Evolutionary conservation across 306 rosid species (phyloP).

Genomic region (Lathyrus tuberosus): DNA sequence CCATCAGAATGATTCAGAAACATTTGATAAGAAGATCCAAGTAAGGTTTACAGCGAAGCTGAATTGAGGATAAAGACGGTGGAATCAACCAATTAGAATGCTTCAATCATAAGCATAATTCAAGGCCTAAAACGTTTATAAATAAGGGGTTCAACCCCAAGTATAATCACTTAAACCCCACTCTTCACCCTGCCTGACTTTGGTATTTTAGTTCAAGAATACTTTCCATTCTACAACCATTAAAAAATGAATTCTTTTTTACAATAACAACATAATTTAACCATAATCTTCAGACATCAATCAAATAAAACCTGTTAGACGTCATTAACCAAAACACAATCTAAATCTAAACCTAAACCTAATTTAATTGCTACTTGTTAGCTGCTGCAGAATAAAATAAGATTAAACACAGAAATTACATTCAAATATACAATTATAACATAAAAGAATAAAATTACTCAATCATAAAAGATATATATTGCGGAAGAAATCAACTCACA

Average conservation of each 20-base stretch:
- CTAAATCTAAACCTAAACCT: background rate
- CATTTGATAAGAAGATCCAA: background rate
- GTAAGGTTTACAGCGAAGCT: background rate
- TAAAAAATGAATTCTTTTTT: conserved; percentile 1
- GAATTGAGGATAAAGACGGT: background rate
- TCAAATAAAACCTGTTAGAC: background rate
- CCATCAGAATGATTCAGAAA: background rate
- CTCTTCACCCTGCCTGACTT: background rate
- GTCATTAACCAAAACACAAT: conserved; percentile 22
- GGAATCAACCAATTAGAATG: background rate
- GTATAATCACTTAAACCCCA: background rate
- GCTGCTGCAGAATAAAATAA: background rate
- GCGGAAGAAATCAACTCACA: conserved; percentile 52
- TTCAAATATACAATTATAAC: background rate
- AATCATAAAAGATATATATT: background rate
- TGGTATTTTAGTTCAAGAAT: background rate
- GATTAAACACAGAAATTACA: background rate
- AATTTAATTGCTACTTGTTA: conserved; percentile 9
- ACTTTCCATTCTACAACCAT: background rate
- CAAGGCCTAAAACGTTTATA: background rate
- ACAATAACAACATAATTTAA: conserved; percentile 11
- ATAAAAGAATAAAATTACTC: background rate
- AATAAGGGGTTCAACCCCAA: background rate
- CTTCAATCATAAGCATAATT: background rate
- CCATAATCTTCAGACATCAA: background rate